These are phyloP conservation scores for Mrakia hoshinonis DNA, from an alignment of 768 basidiomycete genomes.

Conservation along the genomic window DNA sequence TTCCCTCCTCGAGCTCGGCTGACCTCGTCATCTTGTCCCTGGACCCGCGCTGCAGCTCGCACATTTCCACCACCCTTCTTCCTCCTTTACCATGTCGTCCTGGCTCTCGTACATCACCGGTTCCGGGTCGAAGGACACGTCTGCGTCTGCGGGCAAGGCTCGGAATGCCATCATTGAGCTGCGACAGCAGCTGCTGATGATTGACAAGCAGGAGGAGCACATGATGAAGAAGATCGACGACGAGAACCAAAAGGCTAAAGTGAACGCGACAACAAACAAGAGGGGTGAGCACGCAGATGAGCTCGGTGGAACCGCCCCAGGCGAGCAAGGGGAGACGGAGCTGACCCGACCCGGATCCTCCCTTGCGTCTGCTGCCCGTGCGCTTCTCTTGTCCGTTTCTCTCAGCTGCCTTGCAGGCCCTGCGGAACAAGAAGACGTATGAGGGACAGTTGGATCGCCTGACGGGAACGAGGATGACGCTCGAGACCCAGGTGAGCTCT, in stretches of 20 bases:
- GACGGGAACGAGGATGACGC: conserved; percentile 73
- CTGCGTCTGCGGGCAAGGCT: conserved; percentile 53
- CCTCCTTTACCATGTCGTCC: conserved; percentile 41
- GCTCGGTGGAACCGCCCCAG: background rate
- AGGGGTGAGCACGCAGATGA: conserved; percentile 52
- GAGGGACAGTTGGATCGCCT: conserved; percentile 80
- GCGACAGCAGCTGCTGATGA: conserved; percentile 87
- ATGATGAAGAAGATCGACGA: conserved; percentile 94
- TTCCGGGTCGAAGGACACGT: conserved; percentile 58
- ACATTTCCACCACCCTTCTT: background rate
- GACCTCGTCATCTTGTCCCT: background rate
- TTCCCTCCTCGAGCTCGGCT: background rate
- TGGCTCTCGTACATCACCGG: conserved; percentile 85
- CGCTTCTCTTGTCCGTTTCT: background rate
- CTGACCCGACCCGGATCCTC: conserved; percentile 4
- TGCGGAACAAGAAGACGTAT: conserved; percentile 84
- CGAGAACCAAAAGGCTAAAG: conserved; percentile 79
- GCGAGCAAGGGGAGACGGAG: background rate
- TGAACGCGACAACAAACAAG: conserved; percentile 90
- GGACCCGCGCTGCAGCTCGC: too few relatives aligned
- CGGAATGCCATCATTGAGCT: conserved; percentile 87
- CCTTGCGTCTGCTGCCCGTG: background rate
- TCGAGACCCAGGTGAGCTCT: conserved; percentile 66
- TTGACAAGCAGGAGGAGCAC: conserved; percentile 99
- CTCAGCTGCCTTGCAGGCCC: conserved; percentile 74